phyloP scores from a whole-genome alignment of 1,284 basidiomycete species.

The Grifola frondosa region DNA sequence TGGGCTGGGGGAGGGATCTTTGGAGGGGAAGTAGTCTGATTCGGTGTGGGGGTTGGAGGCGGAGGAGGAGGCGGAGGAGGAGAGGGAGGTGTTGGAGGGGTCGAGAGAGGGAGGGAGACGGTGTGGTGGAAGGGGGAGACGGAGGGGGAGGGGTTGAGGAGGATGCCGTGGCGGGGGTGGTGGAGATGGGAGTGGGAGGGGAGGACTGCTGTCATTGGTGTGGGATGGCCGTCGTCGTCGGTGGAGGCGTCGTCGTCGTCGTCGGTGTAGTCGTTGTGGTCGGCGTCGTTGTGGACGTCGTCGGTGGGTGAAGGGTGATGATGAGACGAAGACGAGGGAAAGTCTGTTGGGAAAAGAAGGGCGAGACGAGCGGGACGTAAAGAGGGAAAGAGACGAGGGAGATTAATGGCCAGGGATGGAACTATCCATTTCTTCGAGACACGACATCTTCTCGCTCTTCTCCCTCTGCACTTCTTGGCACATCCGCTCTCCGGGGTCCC shows the following conservation, averaged over 20 bases:
- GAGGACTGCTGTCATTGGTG: constrained; percentile 25
- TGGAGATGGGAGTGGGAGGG: constrained; percentile 5
- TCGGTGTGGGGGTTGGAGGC: constrained; percentile 22
- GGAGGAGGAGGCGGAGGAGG: constrained; percentile 27
- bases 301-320: too few relatives aligned
- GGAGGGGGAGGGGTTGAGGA: constrained; percentile 35
- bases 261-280: constrained; percentile 26
- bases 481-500: not conserved
- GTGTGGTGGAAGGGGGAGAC: constrained; percentile 28
- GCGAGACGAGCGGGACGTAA: too few relatives aligned
- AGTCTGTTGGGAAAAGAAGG: too few relatives aligned
- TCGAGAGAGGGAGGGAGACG: constrained; percentile 25
- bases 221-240: constrained; percentile 5
- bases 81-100: constrained; percentile 28
- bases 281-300: too few relatives aligned
- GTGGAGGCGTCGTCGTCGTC: constrained; percentile 2
- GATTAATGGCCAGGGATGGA: too few relatives aligned
- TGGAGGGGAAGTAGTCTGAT: constrained; percentile 28
- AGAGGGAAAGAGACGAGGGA: too few relatives aligned
- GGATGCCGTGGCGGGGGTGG: constrained; percentile 29
- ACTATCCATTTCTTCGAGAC: not conserved
- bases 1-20: constrained; percentile 18
- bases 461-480: not conserved
- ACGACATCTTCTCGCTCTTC: not conserved
- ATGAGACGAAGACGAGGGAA: too few relatives aligned